Conservation (phyloP, 306 rosid genomes). For the Ochetophila trinervis region DNA sequence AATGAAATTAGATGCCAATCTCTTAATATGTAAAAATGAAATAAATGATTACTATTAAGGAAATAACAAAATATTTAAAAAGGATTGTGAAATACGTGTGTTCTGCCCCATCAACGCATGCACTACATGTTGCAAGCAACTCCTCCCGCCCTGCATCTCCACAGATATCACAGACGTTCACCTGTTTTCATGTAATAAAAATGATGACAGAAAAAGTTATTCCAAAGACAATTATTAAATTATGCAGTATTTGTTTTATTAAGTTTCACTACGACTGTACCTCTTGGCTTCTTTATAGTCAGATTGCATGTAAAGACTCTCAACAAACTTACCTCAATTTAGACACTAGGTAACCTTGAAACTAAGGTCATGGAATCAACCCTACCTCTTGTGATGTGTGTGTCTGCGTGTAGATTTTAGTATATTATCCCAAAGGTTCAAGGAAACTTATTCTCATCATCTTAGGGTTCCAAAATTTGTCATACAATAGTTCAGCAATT, state of each 20-base stretch:
- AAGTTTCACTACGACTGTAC: no score
- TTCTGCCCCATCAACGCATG: slow-evolving; percentile 38
- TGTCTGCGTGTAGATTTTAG: no score
- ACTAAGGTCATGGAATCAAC: no score
- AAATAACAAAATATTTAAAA: slow-evolving; percentile 4
- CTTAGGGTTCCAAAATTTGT: neutral
- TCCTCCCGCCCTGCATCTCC: slow-evolving; percentile 26
- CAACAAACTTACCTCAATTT: no score
- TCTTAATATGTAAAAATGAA: neutral
- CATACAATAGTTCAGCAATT: neutral
- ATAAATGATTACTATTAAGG: neutral
- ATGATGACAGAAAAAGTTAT: neutral
- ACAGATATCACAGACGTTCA: slow-evolving; percentile 36
- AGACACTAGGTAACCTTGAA: no score
- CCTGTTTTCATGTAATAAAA: slow-evolving; percentile 23
- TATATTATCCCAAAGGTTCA: neutral
- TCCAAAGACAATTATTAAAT: neutral
- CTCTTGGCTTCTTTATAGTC: no score
- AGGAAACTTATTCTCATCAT: neutral
- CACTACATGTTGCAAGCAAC: slow-evolving; percentile 25
- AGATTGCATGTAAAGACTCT: no score
- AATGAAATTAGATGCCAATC: neutral
- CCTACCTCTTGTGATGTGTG: no score
- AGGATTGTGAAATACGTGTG: slow-evolving; percentile 33
- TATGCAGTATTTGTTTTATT: neutral